Conservation (phyloP, 148 eudicot genomes). For the Nepenthes gracilis region DNA sequence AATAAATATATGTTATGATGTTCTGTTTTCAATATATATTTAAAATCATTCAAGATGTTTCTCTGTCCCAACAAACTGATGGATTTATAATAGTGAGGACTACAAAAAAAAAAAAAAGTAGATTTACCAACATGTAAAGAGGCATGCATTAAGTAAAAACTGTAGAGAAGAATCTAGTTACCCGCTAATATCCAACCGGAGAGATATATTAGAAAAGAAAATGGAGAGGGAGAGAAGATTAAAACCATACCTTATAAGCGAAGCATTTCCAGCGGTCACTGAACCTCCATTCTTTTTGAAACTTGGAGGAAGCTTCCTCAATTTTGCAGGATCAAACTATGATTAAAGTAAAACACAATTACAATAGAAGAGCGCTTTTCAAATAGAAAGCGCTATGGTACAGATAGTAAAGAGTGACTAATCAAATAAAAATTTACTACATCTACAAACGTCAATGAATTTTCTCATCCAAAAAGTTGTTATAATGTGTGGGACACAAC, state of each 20-base stretch:
- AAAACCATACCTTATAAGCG: conserved; percentile 62
- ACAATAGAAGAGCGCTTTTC: not conserved
- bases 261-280: conserved; percentile 97
- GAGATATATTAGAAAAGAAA: not conserved
- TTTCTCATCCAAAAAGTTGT: not conserved
- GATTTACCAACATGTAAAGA: too few relatives aligned
- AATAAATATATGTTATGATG: too few relatives aligned
- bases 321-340: conserved; percentile 76
- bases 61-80: too few relatives aligned
- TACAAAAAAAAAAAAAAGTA: too few relatives aligned
- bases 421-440: not conserved
- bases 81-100: too few relatives aligned
- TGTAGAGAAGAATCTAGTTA: not conserved
- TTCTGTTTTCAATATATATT: too few relatives aligned
- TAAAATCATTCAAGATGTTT: too few relatives aligned
- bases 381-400: not conserved
- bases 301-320: conserved; percentile 81
- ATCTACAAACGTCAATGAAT: not conserved
- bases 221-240: conserved; percentile 7
- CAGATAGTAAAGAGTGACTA: not conserved
- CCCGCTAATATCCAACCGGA: not conserved
- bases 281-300: conserved; percentile 76
- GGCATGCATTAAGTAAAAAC: too few relatives aligned
- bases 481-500: not conserved
- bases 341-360: not conserved